Percentiles rank a stretch among this genome's conserved stretches.
phyloP scores from a whole-genome alignment of 2,329 filamentous ascomycete genomes.

The Elsinoe ampelina region DNA sequence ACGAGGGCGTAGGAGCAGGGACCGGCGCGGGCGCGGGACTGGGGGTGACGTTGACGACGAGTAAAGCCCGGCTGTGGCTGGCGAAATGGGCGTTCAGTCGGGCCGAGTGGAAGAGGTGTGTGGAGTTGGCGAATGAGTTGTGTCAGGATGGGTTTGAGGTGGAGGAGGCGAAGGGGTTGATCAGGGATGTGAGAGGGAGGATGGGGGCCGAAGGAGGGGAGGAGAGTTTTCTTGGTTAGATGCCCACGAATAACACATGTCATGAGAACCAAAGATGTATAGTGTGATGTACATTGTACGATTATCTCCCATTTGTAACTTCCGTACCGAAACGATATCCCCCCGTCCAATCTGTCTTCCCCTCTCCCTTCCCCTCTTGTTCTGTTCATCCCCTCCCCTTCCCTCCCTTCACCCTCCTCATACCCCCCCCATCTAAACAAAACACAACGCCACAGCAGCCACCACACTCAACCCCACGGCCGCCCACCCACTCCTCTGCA shows the following conservation, averaged over 20 bases:
- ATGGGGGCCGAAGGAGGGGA: slow-evolving; percentile 41
- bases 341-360: neutral
- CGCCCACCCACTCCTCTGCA: slow-evolving; percentile 56
- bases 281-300: too few species aligned
- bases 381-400: neutral
- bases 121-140: slow-evolving; percentile 76
- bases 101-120: slow-evolving; percentile 66
- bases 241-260: too few species aligned
- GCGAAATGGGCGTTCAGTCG: slow-evolving; percentile 69
- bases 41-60: slow-evolving; percentile 84
- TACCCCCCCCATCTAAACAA: slow-evolving; percentile 22
- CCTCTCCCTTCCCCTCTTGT: neutral
- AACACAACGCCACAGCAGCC: slow-evolving; percentile 40
- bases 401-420: neutral
- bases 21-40: slow-evolving; percentile 44
- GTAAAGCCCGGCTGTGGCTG: slow-evolving; percentile 88
- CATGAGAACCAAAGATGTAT: too few species aligned
- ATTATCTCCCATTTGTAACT: neutral
- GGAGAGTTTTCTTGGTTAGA: neutral
- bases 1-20: slow-evolving; percentile 38
- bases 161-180: slow-evolving; percentile 89
- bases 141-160: slow-evolving; percentile 95
- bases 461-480: slow-evolving; percentile 49
- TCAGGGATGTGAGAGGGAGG: slow-evolving; percentile 73
- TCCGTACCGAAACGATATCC: neutral